phyloP scores from a whole-genome alignment of 371 early-diverging fungal genomes.

The Mortierella sp. region DNA sequence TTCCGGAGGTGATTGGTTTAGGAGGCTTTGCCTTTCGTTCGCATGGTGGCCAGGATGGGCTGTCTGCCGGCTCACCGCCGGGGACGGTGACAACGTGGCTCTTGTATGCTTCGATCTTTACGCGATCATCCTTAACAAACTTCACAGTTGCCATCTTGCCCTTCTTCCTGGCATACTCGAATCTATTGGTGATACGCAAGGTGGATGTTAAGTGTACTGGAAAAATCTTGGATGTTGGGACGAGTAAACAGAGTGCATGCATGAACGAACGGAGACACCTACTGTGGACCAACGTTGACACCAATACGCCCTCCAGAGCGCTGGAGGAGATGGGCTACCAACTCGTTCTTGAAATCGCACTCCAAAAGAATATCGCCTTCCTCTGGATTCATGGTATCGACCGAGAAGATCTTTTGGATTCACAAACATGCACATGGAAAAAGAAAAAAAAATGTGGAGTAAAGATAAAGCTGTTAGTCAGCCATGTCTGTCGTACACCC shows the following conservation, averaged over 20 bases:
- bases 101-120: conserved; percentile 74
- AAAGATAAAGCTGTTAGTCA: conserved; percentile 33
- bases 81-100: conserved; percentile 79
- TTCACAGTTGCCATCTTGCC: conserved; percentile 79
- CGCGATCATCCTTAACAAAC: conserved; percentile 79
- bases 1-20: conserved; percentile 52
- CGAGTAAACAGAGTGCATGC: neutral
- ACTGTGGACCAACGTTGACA: conserved; percentile 62
- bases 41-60: conserved; percentile 71
- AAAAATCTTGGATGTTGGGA: neutral
- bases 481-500: no score
- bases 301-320: conserved; percentile 66
- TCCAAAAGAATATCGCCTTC: conserved; percentile 50
- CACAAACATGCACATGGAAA: neutral
- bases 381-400: conserved; percentile 53
- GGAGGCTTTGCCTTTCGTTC: conserved; percentile 58
- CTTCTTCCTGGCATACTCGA: conserved; percentile 82
- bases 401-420: conserved; percentile 30
- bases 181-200: conserved; percentile 23
- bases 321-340: conserved; percentile 73
- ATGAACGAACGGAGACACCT: conserved; percentile 1
- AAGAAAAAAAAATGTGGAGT: neutral
- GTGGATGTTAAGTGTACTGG: no score
- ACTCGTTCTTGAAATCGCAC: conserved; percentile 86
- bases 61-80: conserved; percentile 76